A percentile compares a stretch with the other conserved stretches of the same genome.
phyloP scores from a whole-genome alignment of 768 basidiomycete genomes.

The Russula brevipes region DNA sequence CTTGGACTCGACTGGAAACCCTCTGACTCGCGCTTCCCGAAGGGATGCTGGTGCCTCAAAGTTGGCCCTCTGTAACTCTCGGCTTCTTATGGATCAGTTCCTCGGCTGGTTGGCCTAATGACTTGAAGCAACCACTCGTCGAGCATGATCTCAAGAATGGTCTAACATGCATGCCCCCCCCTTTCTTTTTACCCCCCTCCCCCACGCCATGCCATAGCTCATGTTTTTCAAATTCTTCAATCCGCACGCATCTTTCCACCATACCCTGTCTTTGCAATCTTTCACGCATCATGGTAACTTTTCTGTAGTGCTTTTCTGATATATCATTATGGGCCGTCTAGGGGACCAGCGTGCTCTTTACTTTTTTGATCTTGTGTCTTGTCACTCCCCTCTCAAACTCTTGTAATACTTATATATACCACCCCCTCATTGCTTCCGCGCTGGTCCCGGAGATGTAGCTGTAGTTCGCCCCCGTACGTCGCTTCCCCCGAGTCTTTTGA shows the following conservation, averaged over 20 bases:
- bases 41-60: conserved; percentile 25
- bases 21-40: conserved; percentile 17
- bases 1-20: conserved; percentile 37
- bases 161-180: not conserved
- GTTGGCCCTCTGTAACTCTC: conserved; percentile 11
- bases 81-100: not conserved
- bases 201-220: not conserved
- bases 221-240: not conserved
- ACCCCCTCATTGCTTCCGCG: conserved; percentile 6
- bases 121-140: not conserved
- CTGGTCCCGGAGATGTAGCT: conserved; percentile 24
- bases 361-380: not conserved
- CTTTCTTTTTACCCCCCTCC: not conserved
- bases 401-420: conserved; percentile 6
- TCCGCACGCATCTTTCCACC: conserved; percentile 1
- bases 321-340: conserved; percentile 22
- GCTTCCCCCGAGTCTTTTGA: not conserved
- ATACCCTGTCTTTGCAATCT: conserved; percentile 6
- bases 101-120: not conserved
- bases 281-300: not conserved
- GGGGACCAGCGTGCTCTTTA: conserved; percentile 20
- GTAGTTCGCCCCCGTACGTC: conserved; percentile 12
- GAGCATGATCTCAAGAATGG: not conserved
- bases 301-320: conserved; percentile 2
- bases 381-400: not conserved